A percentile compares a stretch with the other conserved stretches of the same genome.
Evolutionary conservation across 441 rosid genomes (phyloP).

Genomic region (Eruca vesicaria): DNA sequence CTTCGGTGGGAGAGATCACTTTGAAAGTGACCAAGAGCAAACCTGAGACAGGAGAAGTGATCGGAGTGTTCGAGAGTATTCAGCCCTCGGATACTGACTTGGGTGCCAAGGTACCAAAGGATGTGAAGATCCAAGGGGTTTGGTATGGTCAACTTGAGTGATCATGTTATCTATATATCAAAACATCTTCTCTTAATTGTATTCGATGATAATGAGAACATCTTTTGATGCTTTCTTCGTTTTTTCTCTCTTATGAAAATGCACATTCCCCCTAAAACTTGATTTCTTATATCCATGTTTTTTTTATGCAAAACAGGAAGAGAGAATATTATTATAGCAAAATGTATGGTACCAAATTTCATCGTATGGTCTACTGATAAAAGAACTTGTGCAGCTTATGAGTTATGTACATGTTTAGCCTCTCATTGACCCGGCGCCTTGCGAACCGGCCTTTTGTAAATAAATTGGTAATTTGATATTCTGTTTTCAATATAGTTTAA

Average conservation of each 20-base stretch:
- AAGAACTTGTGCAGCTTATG: not conserved
- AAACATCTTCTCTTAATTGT: conserved; percentile 28
- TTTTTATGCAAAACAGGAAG: not conserved
- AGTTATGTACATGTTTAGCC: not conserved
- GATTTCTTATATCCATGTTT: not conserved
- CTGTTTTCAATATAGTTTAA: not conserved
- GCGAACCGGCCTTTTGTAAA: not conserved
- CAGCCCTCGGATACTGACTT: conserved; percentile 93
- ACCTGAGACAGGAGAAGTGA: conserved; percentile 81
- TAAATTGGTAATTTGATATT: not conserved
- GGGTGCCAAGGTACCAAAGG: conserved; percentile 85
- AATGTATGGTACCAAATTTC: not conserved
- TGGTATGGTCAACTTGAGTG: conserved; percentile 90
- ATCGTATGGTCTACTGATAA: not conserved
- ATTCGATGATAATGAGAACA: conserved; percentile 21
- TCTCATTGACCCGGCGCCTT: not conserved
- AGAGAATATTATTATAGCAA: not conserved
- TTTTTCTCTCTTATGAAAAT: conserved; percentile 1
- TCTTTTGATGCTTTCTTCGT: conserved; percentile 15
- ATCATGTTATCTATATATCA: conserved; percentile 21
- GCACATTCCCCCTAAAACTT: conserved; percentile 13
- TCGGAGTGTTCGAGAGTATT: conserved; percentile 81
- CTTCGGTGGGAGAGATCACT: conserved; percentile 76
- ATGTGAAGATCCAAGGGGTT: conserved; percentile 80
- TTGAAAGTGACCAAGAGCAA: conserved; percentile 71